Base-by-base conservation (phyloP, 2,329 filamentous ascomycete genomes). In the Monilinia vaccinii-corymbosi region DNA sequence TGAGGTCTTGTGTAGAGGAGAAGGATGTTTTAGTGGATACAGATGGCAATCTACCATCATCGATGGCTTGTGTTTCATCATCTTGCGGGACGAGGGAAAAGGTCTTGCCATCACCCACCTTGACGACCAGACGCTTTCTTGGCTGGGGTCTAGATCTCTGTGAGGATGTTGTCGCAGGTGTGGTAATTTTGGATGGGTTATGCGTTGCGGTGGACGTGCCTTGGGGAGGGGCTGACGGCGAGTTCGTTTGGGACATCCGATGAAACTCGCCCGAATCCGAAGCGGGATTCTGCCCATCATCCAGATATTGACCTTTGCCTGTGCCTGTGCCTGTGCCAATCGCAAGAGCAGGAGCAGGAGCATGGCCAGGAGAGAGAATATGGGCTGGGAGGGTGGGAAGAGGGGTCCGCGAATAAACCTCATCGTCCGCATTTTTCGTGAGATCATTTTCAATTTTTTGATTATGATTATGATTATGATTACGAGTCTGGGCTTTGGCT, bases 381-480 rank as follows among this genome's bases (percentile, higher is more conserved):
- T 72, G 70, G 44, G 67, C 67, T 48, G 70, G 66, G 46, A 67
- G 68, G 10, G 70, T 71, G 38, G 70, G 70, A 38, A 72, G 61
- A 34, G 70, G 68, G 32, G 70, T 69, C 60, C 69, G 68, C 58
- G 65, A 67, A 62, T 71, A 70, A 63, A 70, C 64, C 21, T 67
- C 63, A 32, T 63, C 25, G 55, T 42, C 51, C 36, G 53, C 50
- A 34, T 61, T 61, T 36, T 56, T 62, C 55, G 63, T 62, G 11
- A 32, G 56, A 14, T 60, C 31, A 31, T 38, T 34, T 14, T 42
- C 38, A 10, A 28, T 56, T 40, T 36, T 45, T n/a, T 40, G 32
- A 51, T 52, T 58, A 58, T 40, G 25, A 28, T 3, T 28, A 3
- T 28, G 25, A 28, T 28, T 58, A 58, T 40, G 25, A 28, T 3